Percentiles rank a stretch among this genome's conserved stretches.
These are phyloP conservation scores for Erysimum cheiranthoides DNA, from an alignment of 345 rosid species.

Conservation along the genomic window DNA sequence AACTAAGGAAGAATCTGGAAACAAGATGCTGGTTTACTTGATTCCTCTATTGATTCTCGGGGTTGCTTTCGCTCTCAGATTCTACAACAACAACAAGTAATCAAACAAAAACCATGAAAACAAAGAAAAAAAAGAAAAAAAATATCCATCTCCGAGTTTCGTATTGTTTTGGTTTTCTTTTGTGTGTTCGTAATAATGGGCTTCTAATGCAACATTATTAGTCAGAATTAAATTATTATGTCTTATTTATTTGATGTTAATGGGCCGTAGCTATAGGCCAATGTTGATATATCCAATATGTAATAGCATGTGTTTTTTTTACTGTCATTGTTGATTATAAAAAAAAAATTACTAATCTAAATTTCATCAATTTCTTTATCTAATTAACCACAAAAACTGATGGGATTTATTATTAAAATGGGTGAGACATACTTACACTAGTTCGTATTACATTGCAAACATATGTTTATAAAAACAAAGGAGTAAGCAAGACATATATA, in stretches of 20 bases:
- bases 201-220: neutral
- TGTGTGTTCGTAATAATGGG: slow-evolving; percentile 17
- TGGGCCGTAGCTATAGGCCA: neutral
- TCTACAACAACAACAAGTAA: slow-evolving; percentile 49
- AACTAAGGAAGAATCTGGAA: slow-evolving; percentile 35
- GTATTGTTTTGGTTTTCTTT: neutral
- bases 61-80: slow-evolving; percentile 61
- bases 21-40: slow-evolving; percentile 58
- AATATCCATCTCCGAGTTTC: slow-evolving; percentile 11
- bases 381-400: neutral
- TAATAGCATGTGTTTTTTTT: neutral
- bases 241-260: slow-evolving; percentile 6
- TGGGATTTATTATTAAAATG: neutral
- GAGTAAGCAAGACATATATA: too few relatives aligned
- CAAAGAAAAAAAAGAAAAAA: neutral
- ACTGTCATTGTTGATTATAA: neutral
- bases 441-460: too few relatives aligned
- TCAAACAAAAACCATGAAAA: neutral
- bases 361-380: neutral
- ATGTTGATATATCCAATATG: slow-evolving; percentile 1
- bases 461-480: too few relatives aligned
- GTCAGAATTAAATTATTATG: neutral
- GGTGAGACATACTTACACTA: neutral
- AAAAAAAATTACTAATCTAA: too few relatives aligned
- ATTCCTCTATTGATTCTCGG: slow-evolving; percentile 73